These are phyloP conservation scores for Chaetomium sp. DNA, from an alignment of 2,329 filamentous ascomycete genomes.

Conservation along the genomic window DNA sequence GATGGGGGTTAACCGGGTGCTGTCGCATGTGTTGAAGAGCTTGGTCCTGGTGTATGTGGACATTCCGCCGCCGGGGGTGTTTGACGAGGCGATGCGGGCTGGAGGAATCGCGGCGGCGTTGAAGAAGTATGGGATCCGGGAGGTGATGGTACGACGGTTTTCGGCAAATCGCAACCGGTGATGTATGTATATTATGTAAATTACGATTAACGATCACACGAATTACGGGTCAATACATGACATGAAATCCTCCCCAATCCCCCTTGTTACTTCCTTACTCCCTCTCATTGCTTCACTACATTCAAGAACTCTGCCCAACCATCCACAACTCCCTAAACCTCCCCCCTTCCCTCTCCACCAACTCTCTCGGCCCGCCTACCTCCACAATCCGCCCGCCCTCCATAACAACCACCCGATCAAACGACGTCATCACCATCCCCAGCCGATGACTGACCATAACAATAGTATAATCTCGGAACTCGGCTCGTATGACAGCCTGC, in stretches of 20 bases:
- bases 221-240: neutral
- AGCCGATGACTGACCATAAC: conserved; percentile 42
- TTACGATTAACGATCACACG: conserved; percentile 6
- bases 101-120: conserved; percentile 24
- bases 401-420: conserved; percentile 46
- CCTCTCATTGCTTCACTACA: neutral
- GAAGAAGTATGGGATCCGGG: conserved; percentile 26
- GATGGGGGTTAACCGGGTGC: conserved; percentile 82
- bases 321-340: conserved; percentile 22
- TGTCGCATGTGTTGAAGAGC: conserved; percentile 85
- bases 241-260: neutral
- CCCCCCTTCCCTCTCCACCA: conserved; percentile 16
- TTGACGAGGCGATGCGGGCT: conserved; percentile 21
- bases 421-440: conserved; percentile 44
- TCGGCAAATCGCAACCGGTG: conserved; percentile 28
- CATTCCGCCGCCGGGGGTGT: conserved; percentile 60
- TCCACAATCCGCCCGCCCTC: conserved; percentile 43
- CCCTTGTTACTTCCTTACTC: neutral
- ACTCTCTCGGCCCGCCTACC: conserved; percentile 17
- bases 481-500: conserved; percentile 34
- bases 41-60: conserved; percentile 88
- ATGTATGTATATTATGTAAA: conserved; percentile 1
- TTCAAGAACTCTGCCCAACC: conserved; percentile 12
- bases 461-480: conserved; percentile 46
- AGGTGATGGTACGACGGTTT: conserved; percentile 28